Evolutionary conservation across 2,329 filamentous ascomycete genomes (phyloP).

Genomic region (Beauveria sp.): DNA sequence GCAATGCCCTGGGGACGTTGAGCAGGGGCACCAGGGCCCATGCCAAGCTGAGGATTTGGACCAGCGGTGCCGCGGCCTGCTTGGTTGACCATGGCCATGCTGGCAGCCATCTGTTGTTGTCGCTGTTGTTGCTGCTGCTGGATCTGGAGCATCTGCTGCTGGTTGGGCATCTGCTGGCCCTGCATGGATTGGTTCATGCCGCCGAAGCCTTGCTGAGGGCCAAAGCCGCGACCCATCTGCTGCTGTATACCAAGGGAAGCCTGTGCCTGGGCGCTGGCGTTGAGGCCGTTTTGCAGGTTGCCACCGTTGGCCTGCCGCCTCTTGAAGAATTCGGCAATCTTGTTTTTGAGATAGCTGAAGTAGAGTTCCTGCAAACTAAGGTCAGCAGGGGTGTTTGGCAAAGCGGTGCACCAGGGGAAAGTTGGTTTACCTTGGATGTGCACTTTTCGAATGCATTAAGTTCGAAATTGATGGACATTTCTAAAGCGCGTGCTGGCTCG

Average conservation of each 20-base stretch:
- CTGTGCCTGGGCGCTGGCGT: conserved; percentile 31
- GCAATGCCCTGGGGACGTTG: conserved; percentile 19
- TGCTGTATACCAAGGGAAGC: conserved; percentile 49
- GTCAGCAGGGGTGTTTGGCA: conserved; percentile 5
- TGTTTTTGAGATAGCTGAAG: conserved; percentile 38
- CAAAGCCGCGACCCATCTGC: conserved; percentile 43
- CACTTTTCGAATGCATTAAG: conserved; percentile 38
- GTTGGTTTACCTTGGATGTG: conserved; percentile 37
- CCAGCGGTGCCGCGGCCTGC: conserved; percentile 24
- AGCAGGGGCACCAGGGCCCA: conserved; percentile 30
- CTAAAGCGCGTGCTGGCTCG: not conserved
- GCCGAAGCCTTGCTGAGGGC: conserved; percentile 47
- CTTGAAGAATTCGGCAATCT: conserved; percentile 41
- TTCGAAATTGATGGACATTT: conserved; percentile 29
- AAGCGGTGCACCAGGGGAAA: not conserved
- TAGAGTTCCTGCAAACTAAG: conserved; percentile 37
- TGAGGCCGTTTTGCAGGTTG: conserved; percentile 42
- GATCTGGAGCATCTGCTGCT: conserved; percentile 23
- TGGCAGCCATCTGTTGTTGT: conserved; percentile 21
- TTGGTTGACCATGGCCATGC: conserved; percentile 32
- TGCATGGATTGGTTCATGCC: conserved; percentile 35
- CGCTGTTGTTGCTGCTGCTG: conserved; percentile 23
- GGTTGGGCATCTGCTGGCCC: conserved; percentile 44
- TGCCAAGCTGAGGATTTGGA: conserved; percentile 7
- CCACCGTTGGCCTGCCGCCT: conserved; percentile 44